Evolutionary conservation across 306 rosid genomes (phyloP), one percentile per base, ranked within the genome.

Genomic region (Casuarina equisetifolia): DNA sequence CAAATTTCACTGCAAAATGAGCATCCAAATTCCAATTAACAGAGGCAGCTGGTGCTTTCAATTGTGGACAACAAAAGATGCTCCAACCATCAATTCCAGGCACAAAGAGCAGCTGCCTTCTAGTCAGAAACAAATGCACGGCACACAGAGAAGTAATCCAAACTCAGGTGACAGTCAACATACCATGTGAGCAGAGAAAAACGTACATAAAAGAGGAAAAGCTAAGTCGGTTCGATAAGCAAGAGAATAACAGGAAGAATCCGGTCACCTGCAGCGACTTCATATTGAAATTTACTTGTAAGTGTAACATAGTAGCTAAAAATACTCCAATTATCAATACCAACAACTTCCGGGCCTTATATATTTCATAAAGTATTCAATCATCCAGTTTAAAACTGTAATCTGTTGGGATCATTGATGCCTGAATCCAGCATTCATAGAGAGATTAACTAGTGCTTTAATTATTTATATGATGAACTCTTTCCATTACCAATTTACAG

Each of bases 231-330:
- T 44, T 46, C 39, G 50, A 44, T 8, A 70, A 54, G 17, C 36
- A 32, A 50, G 39, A 77, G 19, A 61, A 61, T 69, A 69, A 42
- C 72, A 77, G 35, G 35, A 68, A 40, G 51, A 68, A 40, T 43
- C n/a, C 68, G 58, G 13, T 39, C 62, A 45, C 20, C 58, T 69
- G n/a, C 51, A 44, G 15, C 0, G 57, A 17, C 5, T 72, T 16
- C 15, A 72, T n/a, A 17, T 15, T 72, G 48, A 46, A 52, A 16
- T 38, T 36, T 15, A 42, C 75, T 36, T 19, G 48, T 42, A 39
- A 77, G 57, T 3, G 35, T 49, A 74, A 74, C 20, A 4, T 13
- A 46, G 36, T 19, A 0, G 8, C 12, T 45, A 46, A 57, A 20
- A 17, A 58, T 0, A 1, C 44, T 2, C 25, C 12, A 38, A 19